Percentiles rank a stretch among this genome's conserved stretches.
Evolutionary conservation across 371 early-diverging fungal species (phyloP).

Genomic region (Phascolomyces articulosus): DNA sequence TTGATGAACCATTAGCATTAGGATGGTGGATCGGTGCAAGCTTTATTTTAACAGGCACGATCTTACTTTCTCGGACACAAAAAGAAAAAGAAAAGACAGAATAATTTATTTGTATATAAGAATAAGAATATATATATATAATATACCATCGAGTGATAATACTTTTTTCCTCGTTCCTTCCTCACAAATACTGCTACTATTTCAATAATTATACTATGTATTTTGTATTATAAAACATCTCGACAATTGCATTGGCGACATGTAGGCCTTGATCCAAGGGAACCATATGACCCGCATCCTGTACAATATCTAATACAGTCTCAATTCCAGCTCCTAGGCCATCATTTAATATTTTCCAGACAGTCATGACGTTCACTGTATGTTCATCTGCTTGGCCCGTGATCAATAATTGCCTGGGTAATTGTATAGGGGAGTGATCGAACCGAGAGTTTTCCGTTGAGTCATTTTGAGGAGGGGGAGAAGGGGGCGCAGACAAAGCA

Average conservation of each 20-base stretch:
- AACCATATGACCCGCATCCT: constrained; percentile 35
- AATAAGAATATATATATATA: neutral
- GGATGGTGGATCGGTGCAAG: constrained; percentile 83
- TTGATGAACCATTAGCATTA: constrained; percentile 68
- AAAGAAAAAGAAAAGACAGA: constrained; percentile 21
- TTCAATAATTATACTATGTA: too few relatives aligned
- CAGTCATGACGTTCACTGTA: constrained; percentile 15
- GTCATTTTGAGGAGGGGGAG: neutral
- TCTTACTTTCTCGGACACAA: constrained; percentile 50
- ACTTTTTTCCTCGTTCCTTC: too few relatives aligned
- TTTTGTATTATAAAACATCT: constrained; percentile 14
- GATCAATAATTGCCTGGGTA: constrained; percentile 25
- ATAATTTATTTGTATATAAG: constrained; percentile 2
- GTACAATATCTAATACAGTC: constrained; percentile 10
- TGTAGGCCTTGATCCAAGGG: constrained; percentile 27
- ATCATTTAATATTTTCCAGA: constrained; percentile 21
- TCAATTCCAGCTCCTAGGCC: constrained; percentile 14
- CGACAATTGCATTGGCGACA: constrained; percentile 19
- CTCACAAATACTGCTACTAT: neutral
- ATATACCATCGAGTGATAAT: constrained; percentile 2
- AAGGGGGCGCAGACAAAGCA: constrained; percentile 5
- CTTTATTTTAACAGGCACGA: constrained; percentile 66
- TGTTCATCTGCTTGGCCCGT: constrained; percentile 30
- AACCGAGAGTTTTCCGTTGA: neutral
- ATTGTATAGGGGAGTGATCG: neutral